These are phyloP conservation scores for Pythium rhizo-oryzae DNA, from an alignment of 352 stramenopile genomes.

Conservation along the genomic window DNA sequence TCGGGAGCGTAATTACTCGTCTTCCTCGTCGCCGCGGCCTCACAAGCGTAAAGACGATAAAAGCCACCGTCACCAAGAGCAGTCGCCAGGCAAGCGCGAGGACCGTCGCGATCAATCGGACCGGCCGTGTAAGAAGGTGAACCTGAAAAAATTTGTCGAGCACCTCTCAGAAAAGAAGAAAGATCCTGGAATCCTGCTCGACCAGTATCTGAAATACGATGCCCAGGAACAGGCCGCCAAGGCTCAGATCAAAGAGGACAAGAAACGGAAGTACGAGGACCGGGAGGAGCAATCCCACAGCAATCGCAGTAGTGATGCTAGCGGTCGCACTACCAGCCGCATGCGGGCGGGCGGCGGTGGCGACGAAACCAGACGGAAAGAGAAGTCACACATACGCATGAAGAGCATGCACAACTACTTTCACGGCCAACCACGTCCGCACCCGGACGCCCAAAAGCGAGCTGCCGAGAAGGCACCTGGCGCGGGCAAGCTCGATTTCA, in stretches of 20 bases:
- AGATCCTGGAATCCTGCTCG: conserved; percentile 2
- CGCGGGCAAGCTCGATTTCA: conserved; percentile 17
- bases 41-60: conserved; percentile 14
- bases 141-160: conserved; percentile 5
- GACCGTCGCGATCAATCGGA: background rate
- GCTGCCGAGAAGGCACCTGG: background rate
- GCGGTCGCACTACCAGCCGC: background rate
- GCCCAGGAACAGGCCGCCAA: background rate
- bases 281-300: background rate
- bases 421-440: background rate
- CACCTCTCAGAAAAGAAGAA: conserved; percentile 16
- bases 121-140: conserved; percentile 2
- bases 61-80: background rate
- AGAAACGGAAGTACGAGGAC: background rate
- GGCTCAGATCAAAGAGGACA: background rate
- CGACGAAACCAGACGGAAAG: background rate
- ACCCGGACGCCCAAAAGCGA: background rate
- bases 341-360: background rate
- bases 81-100: background rate
- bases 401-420: conserved; percentile 16
- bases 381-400: background rate
- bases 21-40: background rate
- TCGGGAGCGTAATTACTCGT: background rate
- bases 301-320: background rate
- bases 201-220: conserved; percentile 12